A percentile compares a stretch with the other conserved stretches of the same genome.
Conservation (phyloP, 2,329 filamentous ascomycete genomes). For the Colletotrichum orchidophilum region DNA sequence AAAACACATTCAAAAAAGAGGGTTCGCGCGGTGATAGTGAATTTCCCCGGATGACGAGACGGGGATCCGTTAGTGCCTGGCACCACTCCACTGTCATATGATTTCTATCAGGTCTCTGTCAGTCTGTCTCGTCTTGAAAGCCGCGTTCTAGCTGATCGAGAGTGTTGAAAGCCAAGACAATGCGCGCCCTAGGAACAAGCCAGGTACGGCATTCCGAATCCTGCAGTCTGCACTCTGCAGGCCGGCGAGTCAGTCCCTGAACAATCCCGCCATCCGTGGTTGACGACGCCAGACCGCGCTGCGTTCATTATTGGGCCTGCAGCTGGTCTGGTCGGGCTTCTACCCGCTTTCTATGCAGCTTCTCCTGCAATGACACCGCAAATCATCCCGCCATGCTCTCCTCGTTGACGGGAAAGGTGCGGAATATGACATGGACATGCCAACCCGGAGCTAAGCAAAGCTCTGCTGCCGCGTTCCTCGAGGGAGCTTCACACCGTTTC, state of each 20-base stretch:
- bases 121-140: not conserved
- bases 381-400: constrained; percentile 8
- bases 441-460: not conserved
- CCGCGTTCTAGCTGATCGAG: not conserved
- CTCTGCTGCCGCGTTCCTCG: not conserved
- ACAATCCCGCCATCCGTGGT: not conserved
- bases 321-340: constrained; percentile 25
- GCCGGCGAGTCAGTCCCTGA: constrained; percentile 19
- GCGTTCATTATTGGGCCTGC: not conserved
- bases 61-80: constrained; percentile 1
- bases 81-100: constrained; percentile 18
- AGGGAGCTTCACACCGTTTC: constrained; percentile 14
- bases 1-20: constrained; percentile 18
- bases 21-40: constrained; percentile 13
- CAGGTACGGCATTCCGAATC: not conserved
- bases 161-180: not conserved
- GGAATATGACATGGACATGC: not conserved
- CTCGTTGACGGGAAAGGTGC: not conserved
- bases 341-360: constrained; percentile 27
- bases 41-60: constrained; percentile 16
- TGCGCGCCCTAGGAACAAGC: not conserved
- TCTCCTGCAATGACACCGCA: constrained; percentile 19
- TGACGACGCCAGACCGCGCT: constrained; percentile 2
- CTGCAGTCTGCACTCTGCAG: not conserved
- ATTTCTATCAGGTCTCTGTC: constrained; percentile 12